A percentile compares a stretch with the other conserved stretches of the same genome.
Evolutionary conservation across 2,329 filamentous ascomycete genomes (phyloP).

Genomic region (Verruconis gallopava): DNA sequence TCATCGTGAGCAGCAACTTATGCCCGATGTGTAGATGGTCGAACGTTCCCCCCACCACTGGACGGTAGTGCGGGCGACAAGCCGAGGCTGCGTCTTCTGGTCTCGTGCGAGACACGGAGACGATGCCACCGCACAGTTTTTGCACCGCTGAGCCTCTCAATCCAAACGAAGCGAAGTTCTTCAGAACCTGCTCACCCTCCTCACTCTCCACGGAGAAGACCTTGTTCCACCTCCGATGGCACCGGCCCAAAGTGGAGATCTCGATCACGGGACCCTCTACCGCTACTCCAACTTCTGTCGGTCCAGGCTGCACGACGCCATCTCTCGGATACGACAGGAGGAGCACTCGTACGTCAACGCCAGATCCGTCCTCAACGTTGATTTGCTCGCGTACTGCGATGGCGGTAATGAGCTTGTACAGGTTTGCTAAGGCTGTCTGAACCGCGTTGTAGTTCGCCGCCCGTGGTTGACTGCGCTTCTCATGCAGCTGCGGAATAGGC

Average conservation of each 20-base stretch:
- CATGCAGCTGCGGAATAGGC: slow-evolving; percentile 47
- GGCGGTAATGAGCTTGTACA: slow-evolving; percentile 67
- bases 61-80: slow-evolving; percentile 39
- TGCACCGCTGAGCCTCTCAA: slow-evolving; percentile 20
- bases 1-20: slow-evolving; percentile 89
- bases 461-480: slow-evolving; percentile 36
- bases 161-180: slow-evolving; percentile 26
- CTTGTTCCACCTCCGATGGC: slow-evolving; percentile 45
- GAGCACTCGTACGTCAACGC: slow-evolving; percentile 60
- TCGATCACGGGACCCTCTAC: slow-evolving; percentile 38
- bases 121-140: slow-evolving; percentile 23
- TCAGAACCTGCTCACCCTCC: slow-evolving; percentile 46
- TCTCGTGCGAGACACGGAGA: slow-evolving; percentile 13
- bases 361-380: slow-evolving; percentile 52
- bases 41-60: slow-evolving; percentile 86
- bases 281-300: slow-evolving; percentile 1
- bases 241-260: slow-evolving; percentile 33
- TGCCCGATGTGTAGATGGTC: slow-evolving; percentile 93
- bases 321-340: slow-evolving; percentile 48
- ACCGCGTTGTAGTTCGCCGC: slow-evolving; percentile 51
- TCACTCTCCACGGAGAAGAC: slow-evolving; percentile 57
- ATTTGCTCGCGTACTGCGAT: slow-evolving; percentile 53
- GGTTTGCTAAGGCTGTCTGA: slow-evolving; percentile 59
- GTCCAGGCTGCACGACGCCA: slow-evolving; percentile 12
- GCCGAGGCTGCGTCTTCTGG: background rate